These are phyloP conservation scores for Trichoderma brevicompactum DNA, from an alignment of 2,329 filamentous ascomycete genomes.

Conservation along the genomic window DNA sequence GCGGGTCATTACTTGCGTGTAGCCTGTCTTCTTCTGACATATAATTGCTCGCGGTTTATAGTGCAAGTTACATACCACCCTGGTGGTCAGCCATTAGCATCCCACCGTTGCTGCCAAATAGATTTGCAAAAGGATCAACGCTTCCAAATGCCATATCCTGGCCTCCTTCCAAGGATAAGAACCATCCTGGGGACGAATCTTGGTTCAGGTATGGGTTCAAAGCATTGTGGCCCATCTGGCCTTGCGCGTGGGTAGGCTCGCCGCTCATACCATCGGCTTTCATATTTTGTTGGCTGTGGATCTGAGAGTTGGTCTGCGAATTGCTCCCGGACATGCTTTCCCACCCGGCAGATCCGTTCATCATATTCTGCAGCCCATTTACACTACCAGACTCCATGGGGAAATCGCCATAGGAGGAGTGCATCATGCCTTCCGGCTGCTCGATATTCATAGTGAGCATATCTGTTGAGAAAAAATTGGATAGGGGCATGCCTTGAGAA, in stretches of 20 bases:
- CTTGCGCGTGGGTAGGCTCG: slow-evolving; percentile 36
- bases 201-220: slow-evolving; percentile 39
- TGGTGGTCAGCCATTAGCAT: slow-evolving; percentile 44
- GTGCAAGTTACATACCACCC: slow-evolving; percentile 12
- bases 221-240: slow-evolving; percentile 32
- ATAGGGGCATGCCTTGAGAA: slow-evolving; percentile 44
- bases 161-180: slow-evolving; percentile 76
- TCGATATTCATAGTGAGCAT: slow-evolving; percentile 59
- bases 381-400: slow-evolving; percentile 54
- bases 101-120: slow-evolving; percentile 51
- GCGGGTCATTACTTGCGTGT: background rate
- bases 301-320: slow-evolving; percentile 35
- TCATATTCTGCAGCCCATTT: slow-evolving; percentile 44
- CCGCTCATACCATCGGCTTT: slow-evolving; percentile 40
- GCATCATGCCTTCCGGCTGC: slow-evolving; percentile 58
- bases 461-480: slow-evolving; percentile 55
- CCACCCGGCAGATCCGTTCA: slow-evolving; percentile 51
- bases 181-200: slow-evolving; percentile 74
- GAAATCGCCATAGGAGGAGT: slow-evolving; percentile 76
- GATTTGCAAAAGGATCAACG: slow-evolving; percentile 54
- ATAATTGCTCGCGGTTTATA: background rate
- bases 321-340: slow-evolving; percentile 45
- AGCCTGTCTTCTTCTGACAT: background rate
- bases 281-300: slow-evolving; percentile 38
- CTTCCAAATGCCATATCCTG: slow-evolving; percentile 52